Base-by-base conservation (phyloP, 2,329 filamentous ascomycete genomes). In the Epicoccum nigrum region DNA sequence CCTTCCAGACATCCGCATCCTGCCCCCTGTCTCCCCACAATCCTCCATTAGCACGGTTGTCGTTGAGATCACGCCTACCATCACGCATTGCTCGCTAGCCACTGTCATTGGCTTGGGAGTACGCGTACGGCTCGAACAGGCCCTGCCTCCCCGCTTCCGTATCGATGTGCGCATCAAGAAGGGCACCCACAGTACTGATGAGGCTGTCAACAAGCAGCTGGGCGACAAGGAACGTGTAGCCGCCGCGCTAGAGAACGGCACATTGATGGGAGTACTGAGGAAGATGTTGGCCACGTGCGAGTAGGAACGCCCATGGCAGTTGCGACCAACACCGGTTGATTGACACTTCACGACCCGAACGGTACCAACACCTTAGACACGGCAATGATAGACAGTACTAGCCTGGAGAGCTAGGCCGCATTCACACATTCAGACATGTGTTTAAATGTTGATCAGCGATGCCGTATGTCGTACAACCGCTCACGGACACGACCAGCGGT, bases 171-270 rank as follows among this genome's bases (percentile, higher is more conserved):
- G 87, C 64, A 96, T 97, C 74, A 97, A 97, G 74, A 89, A 96
- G 75, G 93, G 92, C 56, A 94, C 92, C n/a, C 94, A 97, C 73
- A 90, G 86, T 59, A 95, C 95, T 55, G 93, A 91, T 37, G 92
- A 96, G 57, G 92, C 96, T 72, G 92, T 97, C 44, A 97, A 96
- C 77, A 97, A 97, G 80, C 94, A 99, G 76, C 79, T 99, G 34
- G 90, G 86, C 27, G 94, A 99, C 76, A 99, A 97, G 79, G 94
- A 99, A 77, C 82, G 94, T 55, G 94, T 99, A 35, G 92, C 93
- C 1, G 94, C 94, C 8, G 94, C 94, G 6, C 78, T 97, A 63
- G 94, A 97, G 75, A 99, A 99, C 71, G 89, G 90, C 49, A 95
- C 90, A 1, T 78, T 99, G 54, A 91, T 90, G 80, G 86, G 86